Evolutionary conservation across 1,139 yeast species (phyloP).

Genomic region (Dujonia santamariae): DNA sequence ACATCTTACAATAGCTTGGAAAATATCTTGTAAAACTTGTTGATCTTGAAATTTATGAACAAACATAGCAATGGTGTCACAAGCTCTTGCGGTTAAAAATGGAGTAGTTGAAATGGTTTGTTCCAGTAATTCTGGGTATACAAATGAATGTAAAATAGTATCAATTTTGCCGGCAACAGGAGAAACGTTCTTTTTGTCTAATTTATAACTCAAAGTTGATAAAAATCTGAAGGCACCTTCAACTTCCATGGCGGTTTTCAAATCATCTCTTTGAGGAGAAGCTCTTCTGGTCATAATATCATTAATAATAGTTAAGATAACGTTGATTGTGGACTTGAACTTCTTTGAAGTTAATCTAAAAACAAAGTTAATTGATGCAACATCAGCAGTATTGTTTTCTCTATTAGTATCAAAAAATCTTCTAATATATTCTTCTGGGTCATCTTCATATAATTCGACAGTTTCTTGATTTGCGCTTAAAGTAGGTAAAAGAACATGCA

Average conservation of each 20-base stretch:
- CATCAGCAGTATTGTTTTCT: conserved; percentile 73
- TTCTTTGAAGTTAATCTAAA: conserved; percentile 47
- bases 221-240: conserved; percentile 54
- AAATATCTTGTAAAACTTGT: conserved; percentile 40
- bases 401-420: conserved; percentile 67
- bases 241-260: conserved; percentile 35
- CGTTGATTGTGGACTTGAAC: conserved; percentile 41
- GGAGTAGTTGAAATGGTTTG: conserved; percentile 31
- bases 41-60: conserved; percentile 35
- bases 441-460: conserved; percentile 65
- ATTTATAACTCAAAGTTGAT: conserved; percentile 42
- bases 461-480: conserved; percentile 54
- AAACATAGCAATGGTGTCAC: conserved; percentile 52
- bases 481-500: conserved; percentile 62
- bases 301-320: conserved; percentile 46
- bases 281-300: conserved; percentile 47
- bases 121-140: conserved; percentile 44
- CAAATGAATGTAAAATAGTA: conserved; percentile 39
- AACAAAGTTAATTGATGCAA: conserved; percentile 77
- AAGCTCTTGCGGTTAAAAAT: conserved; percentile 55
- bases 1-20: conserved; percentile 42
- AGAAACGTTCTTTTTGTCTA: conserved; percentile 30
- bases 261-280: conserved; percentile 23
- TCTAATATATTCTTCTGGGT: conserved; percentile 71
- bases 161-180: conserved; percentile 49